Percentiles rank a stretch among this genome's conserved stretches.
Evolutionary conservation across 1,284 basidiomycete genomes (phyloP).

Genomic region (Tylopilus orsonianus): DNA sequence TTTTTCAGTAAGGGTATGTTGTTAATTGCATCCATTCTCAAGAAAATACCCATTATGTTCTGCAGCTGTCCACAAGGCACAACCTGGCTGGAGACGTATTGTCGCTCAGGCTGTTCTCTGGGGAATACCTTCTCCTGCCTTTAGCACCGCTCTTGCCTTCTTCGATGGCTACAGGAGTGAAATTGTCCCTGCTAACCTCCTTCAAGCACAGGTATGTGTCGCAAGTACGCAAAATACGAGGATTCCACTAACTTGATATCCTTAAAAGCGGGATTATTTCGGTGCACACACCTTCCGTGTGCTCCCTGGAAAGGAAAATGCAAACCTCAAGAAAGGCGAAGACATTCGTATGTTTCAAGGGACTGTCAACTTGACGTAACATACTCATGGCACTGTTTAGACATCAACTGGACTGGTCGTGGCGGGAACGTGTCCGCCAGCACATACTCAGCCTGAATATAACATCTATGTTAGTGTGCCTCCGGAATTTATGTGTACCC

Average conservation of each 20-base stretch:
- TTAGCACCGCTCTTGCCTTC: slow-evolving; percentile 97
- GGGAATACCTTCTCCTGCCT: slow-evolving; percentile 96
- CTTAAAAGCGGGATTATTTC: slow-evolving; percentile 79
- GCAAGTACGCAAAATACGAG: not conserved
- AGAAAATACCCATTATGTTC: slow-evolving; percentile 2
- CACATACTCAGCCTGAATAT: slow-evolving; percentile 82
- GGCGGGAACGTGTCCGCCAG: slow-evolving; percentile 93
- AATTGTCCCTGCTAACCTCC: slow-evolving; percentile 88
- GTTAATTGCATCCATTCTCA: not conserved
- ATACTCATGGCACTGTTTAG: slow-evolving; percentile 37
- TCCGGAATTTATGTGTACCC: slow-evolving; percentile 18
- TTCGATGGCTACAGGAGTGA: slow-evolving; percentile 97
- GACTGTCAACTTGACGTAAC: slow-evolving; percentile 7
- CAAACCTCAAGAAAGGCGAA: slow-evolving; percentile 74
- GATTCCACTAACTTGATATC: slow-evolving; percentile 31
- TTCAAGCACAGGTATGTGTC: slow-evolving; percentile 81
- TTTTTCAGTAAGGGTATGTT: slow-evolving; percentile 91
- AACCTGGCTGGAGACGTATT: slow-evolving; percentile 98
- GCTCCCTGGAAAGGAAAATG: slow-evolving; percentile 85
- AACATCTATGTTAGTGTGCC: slow-evolving; percentile 4
- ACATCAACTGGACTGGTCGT: slow-evolving; percentile 92
- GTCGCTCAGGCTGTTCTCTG: slow-evolving; percentile 95
- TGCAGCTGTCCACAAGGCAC: slow-evolving; percentile 86
- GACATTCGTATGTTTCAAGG: slow-evolving; percentile 76
- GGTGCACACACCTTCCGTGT: slow-evolving; percentile 96